A percentile compares a stretch with the other conserved stretches of the same genome.
Conservation (phyloP, 2,329 filamentous ascomycete genomes). For the Cercospora zeina region DNA sequence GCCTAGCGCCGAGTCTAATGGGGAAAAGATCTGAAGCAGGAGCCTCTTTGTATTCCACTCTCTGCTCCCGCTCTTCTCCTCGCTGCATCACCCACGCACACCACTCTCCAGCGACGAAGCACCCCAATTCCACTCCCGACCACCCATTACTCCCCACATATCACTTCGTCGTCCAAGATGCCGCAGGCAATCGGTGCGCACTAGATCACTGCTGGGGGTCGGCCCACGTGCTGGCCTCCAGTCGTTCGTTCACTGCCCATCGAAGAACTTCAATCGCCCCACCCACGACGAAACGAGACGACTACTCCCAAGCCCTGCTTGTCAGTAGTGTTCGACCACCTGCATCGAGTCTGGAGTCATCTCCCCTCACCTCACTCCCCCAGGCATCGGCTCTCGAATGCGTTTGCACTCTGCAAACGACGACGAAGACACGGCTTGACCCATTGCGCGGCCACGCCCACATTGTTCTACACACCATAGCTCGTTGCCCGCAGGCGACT, state of each 20-base stretch:
- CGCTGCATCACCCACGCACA: constrained; percentile 8
- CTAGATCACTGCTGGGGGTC: constrained; percentile 41
- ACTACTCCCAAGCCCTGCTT: constrained; percentile 31
- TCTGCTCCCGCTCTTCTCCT: constrained; percentile 17
- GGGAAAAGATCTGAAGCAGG: constrained; percentile 6
- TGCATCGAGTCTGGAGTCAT: constrained; percentile 10
- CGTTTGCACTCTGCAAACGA: constrained; percentile 27
- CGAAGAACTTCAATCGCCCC: constrained; percentile 30
- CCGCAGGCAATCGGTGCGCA: constrained; percentile 40
- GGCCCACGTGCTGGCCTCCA: constrained; percentile 35
- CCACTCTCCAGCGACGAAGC: constrained; percentile 30
- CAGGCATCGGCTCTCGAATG: constrained; percentile 18
- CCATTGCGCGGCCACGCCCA: constrained; percentile 24
- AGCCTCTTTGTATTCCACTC: constrained; percentile 5
- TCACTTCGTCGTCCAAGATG: constrained; percentile 42
- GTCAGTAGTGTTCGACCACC: constrained; percentile 23
- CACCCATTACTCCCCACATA: constrained; percentile 26
- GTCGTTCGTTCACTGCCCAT: constrained; percentile 36
- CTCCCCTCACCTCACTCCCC: constrained; percentile 9
- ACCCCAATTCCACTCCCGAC: constrained; percentile 16
- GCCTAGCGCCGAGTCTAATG: constrained; percentile 16
- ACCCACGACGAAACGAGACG: constrained; percentile 31
- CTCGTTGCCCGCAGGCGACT: constrained; percentile 36
- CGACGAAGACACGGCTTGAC: constrained; percentile 34
- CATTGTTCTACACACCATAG: constrained; percentile 27